Evolutionary conservation across 2,329 filamentous ascomycete genomes (phyloP).

Genomic region (Passalora sequoiae): DNA sequence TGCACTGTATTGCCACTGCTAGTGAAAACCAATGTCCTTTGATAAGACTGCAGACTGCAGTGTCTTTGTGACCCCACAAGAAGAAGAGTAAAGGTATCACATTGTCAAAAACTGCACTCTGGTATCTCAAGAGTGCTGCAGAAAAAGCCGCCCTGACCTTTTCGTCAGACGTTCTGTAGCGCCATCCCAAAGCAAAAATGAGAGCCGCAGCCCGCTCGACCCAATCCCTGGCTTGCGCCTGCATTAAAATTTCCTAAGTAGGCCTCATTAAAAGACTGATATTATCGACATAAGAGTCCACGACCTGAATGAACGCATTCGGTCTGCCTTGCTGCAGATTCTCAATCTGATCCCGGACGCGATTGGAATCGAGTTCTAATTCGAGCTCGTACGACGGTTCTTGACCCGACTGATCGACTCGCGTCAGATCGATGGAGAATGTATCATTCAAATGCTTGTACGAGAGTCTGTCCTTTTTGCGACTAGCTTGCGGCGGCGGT

Average conservation of each 20-base stretch:
- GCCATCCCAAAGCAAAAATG: background rate
- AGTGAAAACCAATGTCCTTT: no score
- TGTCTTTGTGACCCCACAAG: no score
- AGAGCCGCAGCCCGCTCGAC: background rate
- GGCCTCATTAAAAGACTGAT: constrained; percentile 51
- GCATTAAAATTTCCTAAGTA: no score
- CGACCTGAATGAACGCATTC: constrained; percentile 61
- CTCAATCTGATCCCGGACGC: constrained; percentile 62
- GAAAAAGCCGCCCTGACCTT: no score
- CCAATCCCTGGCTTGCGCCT: background rate
- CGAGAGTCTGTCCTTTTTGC: constrained; percentile 77
- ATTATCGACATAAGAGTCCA: constrained; percentile 72
- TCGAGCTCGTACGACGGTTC: constrained; percentile 75
- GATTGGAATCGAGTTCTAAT: constrained; percentile 62
- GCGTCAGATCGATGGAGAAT: constrained; percentile 89
- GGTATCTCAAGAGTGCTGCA: no score
- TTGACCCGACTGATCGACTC: constrained; percentile 58
- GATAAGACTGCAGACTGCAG: no score
- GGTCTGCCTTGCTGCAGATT: constrained; percentile 49
- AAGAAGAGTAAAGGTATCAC: no score
- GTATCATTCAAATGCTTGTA: constrained; percentile 70
- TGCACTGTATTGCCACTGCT: no score
- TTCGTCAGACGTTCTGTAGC: background rate
- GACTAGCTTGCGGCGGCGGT: constrained; percentile 39
- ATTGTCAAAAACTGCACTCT: no score